Conservation (phyloP, 2,329 filamentous ascomycete genomes). For the Onygena corvina region DNA sequence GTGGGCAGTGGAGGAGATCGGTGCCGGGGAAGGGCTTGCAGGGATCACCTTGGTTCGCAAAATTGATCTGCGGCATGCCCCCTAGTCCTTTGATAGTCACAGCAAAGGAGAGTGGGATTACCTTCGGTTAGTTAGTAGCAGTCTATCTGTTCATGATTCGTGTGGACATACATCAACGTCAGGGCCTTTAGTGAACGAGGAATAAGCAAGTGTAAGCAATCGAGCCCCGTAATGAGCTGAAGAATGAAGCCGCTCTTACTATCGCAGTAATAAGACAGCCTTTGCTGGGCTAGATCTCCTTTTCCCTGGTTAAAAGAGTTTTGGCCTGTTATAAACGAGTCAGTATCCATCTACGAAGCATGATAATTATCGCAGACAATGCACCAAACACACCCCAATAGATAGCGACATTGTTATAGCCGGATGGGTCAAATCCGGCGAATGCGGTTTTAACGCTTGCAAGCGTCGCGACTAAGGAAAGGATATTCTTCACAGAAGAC, state of each 20-base stretch:
- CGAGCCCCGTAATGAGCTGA: neutral
- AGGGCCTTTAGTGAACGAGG: neutral
- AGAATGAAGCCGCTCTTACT: neutral
- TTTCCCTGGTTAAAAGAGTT: conserved; percentile 42
- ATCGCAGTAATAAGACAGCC: conserved; percentile 12
- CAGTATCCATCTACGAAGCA: neutral
- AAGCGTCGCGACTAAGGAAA: conserved; percentile 22
- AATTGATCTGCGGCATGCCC: conserved; percentile 39
- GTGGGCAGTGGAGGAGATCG: conserved; percentile 47
- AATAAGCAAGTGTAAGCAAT: neutral
- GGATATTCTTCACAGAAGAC: conserved; percentile 19
- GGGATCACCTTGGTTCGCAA: conserved; percentile 51
- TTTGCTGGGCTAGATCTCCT: conserved; percentile 12
- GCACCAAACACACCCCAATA: conserved; percentile 47
- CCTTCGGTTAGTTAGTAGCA: conserved; percentile 26
- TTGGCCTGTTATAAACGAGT: conserved; percentile 31
- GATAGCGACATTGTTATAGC: conserved; percentile 46
- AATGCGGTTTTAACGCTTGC: conserved; percentile 22
- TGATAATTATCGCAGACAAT: neutral
- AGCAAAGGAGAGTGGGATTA: conserved; percentile 55
- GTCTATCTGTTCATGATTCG: neutral
- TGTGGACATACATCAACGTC: conserved; percentile 24
- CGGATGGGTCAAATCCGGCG: conserved; percentile 36
- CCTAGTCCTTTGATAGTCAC: conserved; percentile 43
- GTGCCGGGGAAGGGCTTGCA: conserved; percentile 51